Base-by-base conservation (phyloP, 2,329 filamentous ascomycete species). In the Capronia epimyces region DNA sequence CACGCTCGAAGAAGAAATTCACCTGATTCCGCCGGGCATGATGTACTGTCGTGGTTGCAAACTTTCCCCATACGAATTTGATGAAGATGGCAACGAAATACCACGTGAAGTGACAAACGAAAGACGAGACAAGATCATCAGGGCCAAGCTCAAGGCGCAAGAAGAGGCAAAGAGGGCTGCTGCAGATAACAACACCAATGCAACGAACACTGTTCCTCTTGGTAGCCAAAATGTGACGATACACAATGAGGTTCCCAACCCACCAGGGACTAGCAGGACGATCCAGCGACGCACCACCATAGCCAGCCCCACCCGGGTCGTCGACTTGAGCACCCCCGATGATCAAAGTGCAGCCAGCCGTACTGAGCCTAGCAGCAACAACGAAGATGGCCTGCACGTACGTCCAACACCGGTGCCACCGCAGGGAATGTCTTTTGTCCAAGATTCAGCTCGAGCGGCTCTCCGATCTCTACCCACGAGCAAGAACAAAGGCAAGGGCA, bases 401-500 rank as follows among this genome's bases (percentile, higher is more conserved):
- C 12, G 4, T 21, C 21, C 27, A 12, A 34, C 24, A 32, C 18
- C 25, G 7, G 16, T 7, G 6, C 20, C 24, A 32, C 18, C 25
- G 7, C 9, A 3, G 2, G 10, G n/a, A 31, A 20, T 13, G 3
- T 36, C 32, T n/a, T n/a, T n/a, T n/a, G n/a, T n/a, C n/a, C 32
- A n/a, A 36, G 32, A 5, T 5, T 18, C 6, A n/a, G 13, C 15
- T 18, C 12, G 6, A 36, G 13, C 6, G 4, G 15, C 32, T n/a
- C 32, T 5, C 5, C 15, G 37, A 40, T 10, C 10, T 16, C 15
- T 13, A 7, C 3, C 20, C 21, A 10, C 12, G 13, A 24, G 12
- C 41, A 18, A 10, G 24, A 37, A 13, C 29, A 39, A 22, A 41
- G 36, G 12, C 27, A 47, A 39, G 16, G 18, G 37, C 29, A 53